These are phyloP conservation scores for Komagataella mondaviorum DNA, from an alignment of 805 yeast genomes.

Conservation along the genomic window DNA sequence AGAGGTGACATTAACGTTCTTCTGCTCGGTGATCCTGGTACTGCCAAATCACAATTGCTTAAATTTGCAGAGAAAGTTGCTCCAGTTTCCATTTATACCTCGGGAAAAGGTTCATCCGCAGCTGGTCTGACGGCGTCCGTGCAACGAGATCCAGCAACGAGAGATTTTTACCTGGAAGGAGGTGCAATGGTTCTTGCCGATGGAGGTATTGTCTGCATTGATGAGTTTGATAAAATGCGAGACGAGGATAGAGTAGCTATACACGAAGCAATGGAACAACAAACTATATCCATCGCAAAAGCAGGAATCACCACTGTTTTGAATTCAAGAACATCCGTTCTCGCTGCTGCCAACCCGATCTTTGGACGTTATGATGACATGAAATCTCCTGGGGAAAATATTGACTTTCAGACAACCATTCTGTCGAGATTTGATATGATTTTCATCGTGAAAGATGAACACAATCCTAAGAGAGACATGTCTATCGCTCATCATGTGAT, in stretches of 20 bases:
- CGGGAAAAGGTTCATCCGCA: slow-evolving; percentile 99
- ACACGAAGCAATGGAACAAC: slow-evolving; percentile 99
- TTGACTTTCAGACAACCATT: slow-evolving; percentile 94
- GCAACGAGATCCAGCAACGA: slow-evolving; percentile 75
- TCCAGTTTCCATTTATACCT: slow-evolving; percentile 90
- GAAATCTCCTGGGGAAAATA: slow-evolving; percentile 95
- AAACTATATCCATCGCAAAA: slow-evolving; percentile 95
- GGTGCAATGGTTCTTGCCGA: slow-evolving; percentile 99
- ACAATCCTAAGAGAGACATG: slow-evolving; percentile 71
- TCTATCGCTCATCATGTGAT: slow-evolving; percentile 91
- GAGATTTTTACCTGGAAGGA: slow-evolving; percentile 94
- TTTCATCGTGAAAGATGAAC: slow-evolving; percentile 92
- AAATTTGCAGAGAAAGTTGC: slow-evolving; percentile 92
- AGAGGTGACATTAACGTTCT: slow-evolving; percentile 96
- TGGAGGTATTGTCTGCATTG: slow-evolving; percentile 98
- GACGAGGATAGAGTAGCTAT: slow-evolving; percentile 98
- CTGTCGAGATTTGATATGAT: slow-evolving; percentile 98
- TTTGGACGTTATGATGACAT: slow-evolving; percentile 94
- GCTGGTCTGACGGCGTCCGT: slow-evolving; percentile 99
- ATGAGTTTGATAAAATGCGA: slow-evolving; percentile 98
- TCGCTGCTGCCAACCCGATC: slow-evolving; percentile 97
- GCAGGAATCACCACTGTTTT: slow-evolving; percentile 97
- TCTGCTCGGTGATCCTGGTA: slow-evolving; percentile 95
- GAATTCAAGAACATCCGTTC: slow-evolving; percentile 90
- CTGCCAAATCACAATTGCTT: slow-evolving; percentile 92